Percentiles rank a stretch among this genome's conserved stretches.
Conservation (phyloP, 2,329 filamentous ascomycete genomes). For the Fusarium nematophilum region DNA sequence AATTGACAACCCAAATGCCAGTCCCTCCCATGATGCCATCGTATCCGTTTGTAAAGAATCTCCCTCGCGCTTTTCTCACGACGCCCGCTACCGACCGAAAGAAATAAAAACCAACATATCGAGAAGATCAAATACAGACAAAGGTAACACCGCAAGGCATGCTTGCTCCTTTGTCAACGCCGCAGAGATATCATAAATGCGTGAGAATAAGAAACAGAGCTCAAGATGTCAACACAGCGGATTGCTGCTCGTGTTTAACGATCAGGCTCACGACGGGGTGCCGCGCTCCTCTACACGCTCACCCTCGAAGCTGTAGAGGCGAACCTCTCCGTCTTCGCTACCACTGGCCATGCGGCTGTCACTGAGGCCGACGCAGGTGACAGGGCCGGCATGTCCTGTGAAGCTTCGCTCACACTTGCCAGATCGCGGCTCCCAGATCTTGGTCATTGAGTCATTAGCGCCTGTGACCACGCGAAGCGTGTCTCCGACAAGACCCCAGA, state of each 20-base stretch:
- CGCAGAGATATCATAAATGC: conserved; percentile 13
- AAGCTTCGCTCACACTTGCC: conserved; percentile 94
- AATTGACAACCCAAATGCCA: conserved; percentile 5
- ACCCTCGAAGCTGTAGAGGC: conserved; percentile 81
- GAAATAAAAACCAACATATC: conserved; percentile 3
- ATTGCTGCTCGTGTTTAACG: neutral
- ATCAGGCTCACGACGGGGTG: conserved; percentile 59
- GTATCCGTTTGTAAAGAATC: conserved; percentile 2
- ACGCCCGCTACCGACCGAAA: conserved; percentile 30
- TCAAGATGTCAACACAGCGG: neutral
- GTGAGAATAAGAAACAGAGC: conserved; percentile 1
- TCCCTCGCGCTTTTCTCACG: neutral
- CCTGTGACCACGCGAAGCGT: conserved; percentile 89
- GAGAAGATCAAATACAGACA: conserved; percentile 6
- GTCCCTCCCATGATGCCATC: conserved; percentile 17
- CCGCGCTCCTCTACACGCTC: conserved; percentile 62
- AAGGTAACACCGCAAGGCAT: neutral
- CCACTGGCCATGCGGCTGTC: conserved; percentile 91
- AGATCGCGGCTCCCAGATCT: conserved; percentile 90
- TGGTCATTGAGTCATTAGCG: conserved; percentile 93
- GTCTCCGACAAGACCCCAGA: conserved; percentile 93
- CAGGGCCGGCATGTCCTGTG: conserved; percentile 88
- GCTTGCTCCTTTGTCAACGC: neutral
- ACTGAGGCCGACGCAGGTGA: conserved; percentile 92
- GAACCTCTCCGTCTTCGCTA: conserved; percentile 91